Base-by-base conservation (phyloP, 805 yeast species). In the Metschnikowia cubensis region DNA sequence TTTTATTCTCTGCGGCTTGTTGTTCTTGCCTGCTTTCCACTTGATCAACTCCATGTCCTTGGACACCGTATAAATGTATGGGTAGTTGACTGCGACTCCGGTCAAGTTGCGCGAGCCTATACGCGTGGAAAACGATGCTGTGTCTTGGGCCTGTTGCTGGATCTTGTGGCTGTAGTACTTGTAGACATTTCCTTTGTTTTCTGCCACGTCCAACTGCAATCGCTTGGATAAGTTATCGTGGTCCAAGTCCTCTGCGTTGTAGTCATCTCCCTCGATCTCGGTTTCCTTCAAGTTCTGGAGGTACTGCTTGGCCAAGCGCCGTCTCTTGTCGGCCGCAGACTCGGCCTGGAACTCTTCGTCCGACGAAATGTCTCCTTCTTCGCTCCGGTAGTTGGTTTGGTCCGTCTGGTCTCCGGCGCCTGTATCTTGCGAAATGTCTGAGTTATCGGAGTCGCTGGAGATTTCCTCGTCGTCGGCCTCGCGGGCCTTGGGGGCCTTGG, bases 221-320 rank as follows among this genome's bases (percentile, higher is more conserved):
- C 99, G 78, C 33, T 87, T 76, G 4, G 90, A 81, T 45, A 94
- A 77, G 58, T 87, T 85, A 60, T 94, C 98, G 50, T 85, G 80
- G 68, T 92, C 99, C 58, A 92, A 69, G 59, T 94, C 97, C 57
- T 83, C 81, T 8, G 99, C 98, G 71, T 90, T 96, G 60, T 89
- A 91, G 45, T 78, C 82, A 49, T 73, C 79, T 31, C 68, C 73
- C 8, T 66, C 77, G 29, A 63, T 35, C 50, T 68, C 71, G 53
- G 85, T 89, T 3, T 73, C 69, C 64, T 87, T 82, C 61, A 94
- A 70, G 61, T 86, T 87, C 42, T 85, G 90, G 54, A 94, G 73
- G 67, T 94, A 94, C 67, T 91, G 94, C 67, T 90, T 90, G 15
- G 98, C 98, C 52, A 94, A 76, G 62, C 98, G 76, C 69, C 99